These are phyloP conservation scores for Monilinia polystroma DNA, from an alignment of 2,329 filamentous ascomycete species.

Conservation along the genomic window DNA sequence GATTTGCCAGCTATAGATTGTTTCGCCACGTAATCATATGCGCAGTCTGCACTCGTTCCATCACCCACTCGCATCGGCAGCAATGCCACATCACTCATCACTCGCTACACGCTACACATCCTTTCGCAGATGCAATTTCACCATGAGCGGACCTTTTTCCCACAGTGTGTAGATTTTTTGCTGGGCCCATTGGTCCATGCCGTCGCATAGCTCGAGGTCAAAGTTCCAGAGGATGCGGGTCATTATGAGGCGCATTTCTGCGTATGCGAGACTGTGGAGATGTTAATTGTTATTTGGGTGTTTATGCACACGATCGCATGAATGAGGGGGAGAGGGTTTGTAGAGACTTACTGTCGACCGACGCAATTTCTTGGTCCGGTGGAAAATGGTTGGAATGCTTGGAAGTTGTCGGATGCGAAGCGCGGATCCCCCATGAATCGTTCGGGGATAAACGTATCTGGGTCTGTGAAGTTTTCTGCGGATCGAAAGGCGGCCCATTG, in stretches of 20 bases:
- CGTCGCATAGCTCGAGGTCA: neutral
- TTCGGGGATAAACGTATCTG: conserved; percentile 48
- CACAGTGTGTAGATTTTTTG: neutral
- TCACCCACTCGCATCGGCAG: too few species aligned
- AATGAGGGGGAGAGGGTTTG: too few species aligned
- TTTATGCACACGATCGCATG: neutral
- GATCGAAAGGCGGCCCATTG: neutral
- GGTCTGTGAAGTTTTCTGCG: conserved; percentile 42
- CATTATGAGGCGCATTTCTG: neutral
- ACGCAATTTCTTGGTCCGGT: conserved; percentile 29
- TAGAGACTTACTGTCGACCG: conserved; percentile 24
- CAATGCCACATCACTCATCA: too few species aligned
- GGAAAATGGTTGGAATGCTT: conserved; percentile 22
- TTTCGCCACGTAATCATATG: too few species aligned
- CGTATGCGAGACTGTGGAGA: neutral
- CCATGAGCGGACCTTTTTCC: neutral
- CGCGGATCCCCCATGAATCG: conserved; percentile 44
- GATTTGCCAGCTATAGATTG: too few species aligned
- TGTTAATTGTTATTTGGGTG: neutral
- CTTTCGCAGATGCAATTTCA: neutral
- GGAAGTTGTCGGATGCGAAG: conserved; percentile 39
- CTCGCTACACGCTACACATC: neutral
- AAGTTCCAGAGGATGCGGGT: neutral
- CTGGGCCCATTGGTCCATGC: neutral
- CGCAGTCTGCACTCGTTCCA: too few species aligned